These are phyloP conservation scores for Penicillium goetzii DNA, from an alignment of 495 filamentous ascomycete species.

Conservation along the genomic window DNA sequence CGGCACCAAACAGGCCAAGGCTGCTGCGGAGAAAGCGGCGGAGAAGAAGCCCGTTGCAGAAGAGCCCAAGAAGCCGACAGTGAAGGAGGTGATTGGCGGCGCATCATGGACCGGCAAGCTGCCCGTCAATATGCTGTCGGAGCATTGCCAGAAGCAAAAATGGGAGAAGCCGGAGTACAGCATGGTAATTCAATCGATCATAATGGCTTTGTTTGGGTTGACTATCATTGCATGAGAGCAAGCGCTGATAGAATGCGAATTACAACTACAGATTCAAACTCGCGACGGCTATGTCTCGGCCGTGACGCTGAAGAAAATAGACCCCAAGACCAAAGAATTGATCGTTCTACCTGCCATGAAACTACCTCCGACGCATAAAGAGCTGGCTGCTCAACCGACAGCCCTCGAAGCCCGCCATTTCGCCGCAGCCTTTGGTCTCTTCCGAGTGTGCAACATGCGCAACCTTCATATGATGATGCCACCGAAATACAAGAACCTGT, in stretches of 20 bases:
- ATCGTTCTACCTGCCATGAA: conserved; percentile 77
- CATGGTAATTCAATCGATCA: conserved; percentile 54
- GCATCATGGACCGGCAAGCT: conserved; percentile 97
- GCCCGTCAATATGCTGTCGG: conserved; percentile 87
- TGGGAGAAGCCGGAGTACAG: conserved; percentile 94
- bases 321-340: conserved; percentile 80
- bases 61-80: conserved; percentile 73
- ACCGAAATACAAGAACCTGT: conserved; percentile 82
- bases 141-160: conserved; percentile 93
- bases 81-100: conserved; percentile 88
- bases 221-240: conserved; percentile 5
- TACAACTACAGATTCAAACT: conserved; percentile 47
- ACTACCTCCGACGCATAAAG: conserved; percentile 71
- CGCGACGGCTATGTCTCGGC: conserved; percentile 72
- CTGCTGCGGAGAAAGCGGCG: conserved; percentile 41
- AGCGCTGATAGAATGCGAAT: conserved; percentile 17
- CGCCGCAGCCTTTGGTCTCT: conserved; percentile 86
- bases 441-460: conserved; percentile 88
- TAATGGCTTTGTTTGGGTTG: neutral
- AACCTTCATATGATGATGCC: conserved; percentile 93
- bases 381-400: conserved; percentile 69
- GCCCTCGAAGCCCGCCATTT: conserved; percentile 90
- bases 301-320: conserved; percentile 75
- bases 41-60: conserved; percentile 50
- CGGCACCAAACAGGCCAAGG: conserved; percentile 52